Evolutionary conservation across 202 grass and related monocot genomes (phyloP).

Genomic region (Dendrocalamus latiflorus): DNA sequence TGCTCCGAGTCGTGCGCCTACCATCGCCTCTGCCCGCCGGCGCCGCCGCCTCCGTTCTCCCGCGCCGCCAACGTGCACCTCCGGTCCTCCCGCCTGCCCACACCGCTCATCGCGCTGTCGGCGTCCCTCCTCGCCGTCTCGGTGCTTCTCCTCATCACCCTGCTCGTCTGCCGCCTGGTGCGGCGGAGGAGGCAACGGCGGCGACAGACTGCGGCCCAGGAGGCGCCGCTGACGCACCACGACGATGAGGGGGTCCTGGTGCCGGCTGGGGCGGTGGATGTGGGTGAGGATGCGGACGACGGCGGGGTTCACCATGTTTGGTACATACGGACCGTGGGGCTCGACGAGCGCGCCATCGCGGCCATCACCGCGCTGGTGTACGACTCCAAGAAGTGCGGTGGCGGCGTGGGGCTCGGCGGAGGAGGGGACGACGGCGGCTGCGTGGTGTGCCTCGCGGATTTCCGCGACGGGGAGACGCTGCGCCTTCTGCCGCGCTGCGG

Average conservation of each 20-base stretch:
- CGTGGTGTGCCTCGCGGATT: slow-evolving; percentile 76
- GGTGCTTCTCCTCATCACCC: slow-evolving; percentile 13
- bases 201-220: neutral
- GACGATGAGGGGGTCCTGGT: neutral
- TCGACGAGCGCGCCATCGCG: slow-evolving; percentile 72
- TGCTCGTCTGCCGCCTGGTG: slow-evolving; percentile 15
- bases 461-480: slow-evolving; percentile 64
- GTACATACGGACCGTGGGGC: slow-evolving; percentile 74
- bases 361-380: slow-evolving; percentile 72
- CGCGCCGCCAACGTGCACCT: slow-evolving; percentile 24
- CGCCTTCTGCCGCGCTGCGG: too few relatives aligned
- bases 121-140: slow-evolving; percentile 16
- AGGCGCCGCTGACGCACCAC: neutral
- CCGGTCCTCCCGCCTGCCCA: slow-evolving; percentile 23
- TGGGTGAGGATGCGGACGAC: neutral
- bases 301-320: slow-evolving; percentile 60
- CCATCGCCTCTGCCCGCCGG: neutral
- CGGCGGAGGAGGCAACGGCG: neutral
- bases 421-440: slow-evolving; percentile 26
- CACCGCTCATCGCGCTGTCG: slow-evolving; percentile 38
- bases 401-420: neutral
- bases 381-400: slow-evolving; percentile 23
- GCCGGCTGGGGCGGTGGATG: neutral
- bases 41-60: neutral
- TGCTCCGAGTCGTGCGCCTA: neutral